Evolutionary conservation across 208 protist genomes (phyloP), one percentile per base, ranked within the genome.

Genomic region (Trypanosoma conorhini): DNA sequence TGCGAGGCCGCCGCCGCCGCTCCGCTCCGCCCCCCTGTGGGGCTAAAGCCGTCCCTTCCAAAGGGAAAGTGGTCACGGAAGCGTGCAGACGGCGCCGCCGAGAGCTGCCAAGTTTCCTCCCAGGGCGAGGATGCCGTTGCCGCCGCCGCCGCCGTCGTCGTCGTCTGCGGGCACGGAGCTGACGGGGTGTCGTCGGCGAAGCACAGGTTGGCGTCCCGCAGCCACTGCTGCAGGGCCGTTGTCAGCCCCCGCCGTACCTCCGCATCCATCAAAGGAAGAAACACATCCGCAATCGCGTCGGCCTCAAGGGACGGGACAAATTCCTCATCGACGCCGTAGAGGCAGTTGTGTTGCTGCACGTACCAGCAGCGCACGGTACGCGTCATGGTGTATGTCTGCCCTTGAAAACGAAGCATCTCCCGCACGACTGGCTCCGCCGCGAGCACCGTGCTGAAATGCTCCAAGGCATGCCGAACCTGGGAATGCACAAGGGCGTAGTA

Each of bases 301-400:
- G 88, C 72, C 26, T 81, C 63, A 67, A 90, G 70, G 46, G 46
- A 67, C 8, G 80, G 58, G 5, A 81, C 70, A 57, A 82, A 83
- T 50, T 75, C 66, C 52, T 79, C 86, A 19, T 80, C 72, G 1
- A 51, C 75, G 28, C 85, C 86, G 72, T 94, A 96, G 13, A 96
- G 26, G 19, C 82, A 81, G 77, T 92, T 83, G 70, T 92, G 86
- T 50, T 74, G 76, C n/a, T 63, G 67, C 5, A 95, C 74, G 73
- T 95, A 95, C 52, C 66, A 51, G 5, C 86, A 76, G 12, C 73
- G 72, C 1, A 92, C 30, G 3, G 52, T 54, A 7, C 82, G 81
- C 12, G 24, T 10, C 72, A 83, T 74, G 1, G 56, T 52, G 71
- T 88, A 92, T 19, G 68, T 48, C 1, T 69, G 55, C n/a, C 69